Conservation (phyloP, 164 flowering plant species). For the Nelumbo lutea region DNA sequence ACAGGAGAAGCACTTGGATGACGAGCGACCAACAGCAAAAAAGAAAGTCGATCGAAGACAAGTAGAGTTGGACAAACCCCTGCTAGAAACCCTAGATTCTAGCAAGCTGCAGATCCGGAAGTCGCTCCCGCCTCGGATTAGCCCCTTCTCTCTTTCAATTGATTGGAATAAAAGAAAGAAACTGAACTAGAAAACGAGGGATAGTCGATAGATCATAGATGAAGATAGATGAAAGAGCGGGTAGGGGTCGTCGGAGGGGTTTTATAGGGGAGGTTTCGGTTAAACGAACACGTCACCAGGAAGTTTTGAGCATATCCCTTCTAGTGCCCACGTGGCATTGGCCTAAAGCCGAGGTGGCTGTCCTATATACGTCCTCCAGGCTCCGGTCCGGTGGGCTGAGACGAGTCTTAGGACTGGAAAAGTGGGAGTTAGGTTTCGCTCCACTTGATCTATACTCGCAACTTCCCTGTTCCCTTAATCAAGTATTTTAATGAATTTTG, state of each 20-base stretch:
- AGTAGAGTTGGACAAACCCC: neutral
- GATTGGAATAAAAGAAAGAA: neutral
- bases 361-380: too few relatives aligned
- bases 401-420: too few relatives aligned
- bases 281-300: constrained; percentile 16
- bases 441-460: too few relatives aligned
- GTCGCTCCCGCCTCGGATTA: neutral
- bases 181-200: neutral
- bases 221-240: neutral
- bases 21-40: neutral
- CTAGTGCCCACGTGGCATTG: constrained; percentile 14
- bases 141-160: neutral
- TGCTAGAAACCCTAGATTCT: constrained; percentile 8
- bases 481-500: too few relatives aligned
- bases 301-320: constrained; percentile 20
- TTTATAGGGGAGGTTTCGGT: constrained; percentile 5
- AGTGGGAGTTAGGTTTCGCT: too few relatives aligned
- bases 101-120: constrained; percentile 1
- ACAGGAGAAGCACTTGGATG: constrained; percentile 12
- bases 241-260: neutral
- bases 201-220: neutral
- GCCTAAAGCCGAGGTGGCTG: neutral
- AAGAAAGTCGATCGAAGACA: neutral
- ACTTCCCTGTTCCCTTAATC: too few relatives aligned
- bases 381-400: too few relatives aligned